Base-by-base conservation (phyloP, 2,329 filamentous ascomycete genomes). In the Phaeosphaeriaceae sp. region DNA sequence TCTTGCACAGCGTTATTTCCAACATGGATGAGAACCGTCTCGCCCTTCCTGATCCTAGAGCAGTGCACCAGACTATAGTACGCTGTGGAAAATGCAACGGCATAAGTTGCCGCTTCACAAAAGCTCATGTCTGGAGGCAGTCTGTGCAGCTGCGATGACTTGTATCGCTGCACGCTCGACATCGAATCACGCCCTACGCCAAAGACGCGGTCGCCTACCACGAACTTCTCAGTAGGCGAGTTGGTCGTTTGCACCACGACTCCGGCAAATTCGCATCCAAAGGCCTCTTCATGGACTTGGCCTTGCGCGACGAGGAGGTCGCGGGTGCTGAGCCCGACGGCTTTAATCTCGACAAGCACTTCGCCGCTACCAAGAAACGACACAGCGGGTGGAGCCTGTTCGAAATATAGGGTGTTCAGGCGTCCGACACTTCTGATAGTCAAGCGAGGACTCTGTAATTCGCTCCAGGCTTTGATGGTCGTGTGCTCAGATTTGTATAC, bases 1-100 rank as follows among this genome's bases (percentile, higher is more conserved):
- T 68, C 60, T 5, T 67, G 68, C 1, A 66, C 17, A 2, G 54
- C 56, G 11, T 68, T 62, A 45, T 63, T 45, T 1, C 57, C 69
- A 5, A 53, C 22, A 46, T 70, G 66, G 15, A 75, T 64, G 7
- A 75, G 53, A 5, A 73, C 55, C 1, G 55, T 66, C 40, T 79
- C 66, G 7, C 73, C 75, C 13, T 51, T 46, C 5, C 51, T 44
- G 3, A 77, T 53, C 7, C 66, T 58, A 2, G 65, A 68, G 17
- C 63, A 45, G 5, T 66, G 57, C 11, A 67, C 42, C 0, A 78
- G 59, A 15, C 61, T 60, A 47, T 72, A 53, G 33, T 57, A 60
- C 5, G 63, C 58, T 6, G 54, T 51, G 9, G 36, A 45, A 17
- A 45, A 48, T 5, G 22, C 58, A 7, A 50, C 44, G 21, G 58